Evolutionary conservation across 352 stramenopile genomes (phyloP).

Genomic region (Phytopythium chamaehyphon): DNA sequence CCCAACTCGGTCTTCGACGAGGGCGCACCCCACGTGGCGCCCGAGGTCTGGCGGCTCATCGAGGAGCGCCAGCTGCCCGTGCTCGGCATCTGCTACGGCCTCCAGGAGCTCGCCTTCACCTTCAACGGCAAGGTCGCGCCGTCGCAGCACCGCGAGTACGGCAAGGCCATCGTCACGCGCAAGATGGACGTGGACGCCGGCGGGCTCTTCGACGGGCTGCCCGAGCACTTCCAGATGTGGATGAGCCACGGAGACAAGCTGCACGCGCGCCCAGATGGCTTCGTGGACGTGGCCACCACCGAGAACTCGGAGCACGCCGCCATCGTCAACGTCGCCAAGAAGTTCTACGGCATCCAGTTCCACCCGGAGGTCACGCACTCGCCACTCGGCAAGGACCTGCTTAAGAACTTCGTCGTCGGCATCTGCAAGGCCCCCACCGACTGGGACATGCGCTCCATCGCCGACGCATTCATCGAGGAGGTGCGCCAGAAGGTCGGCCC

Average conservation of each 20-base stretch:
- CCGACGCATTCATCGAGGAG: slow-evolving; percentile 85
- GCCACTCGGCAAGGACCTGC: slow-evolving; percentile 91
- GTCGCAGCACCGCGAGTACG: slow-evolving; percentile 96
- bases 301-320: slow-evolving; percentile 91
- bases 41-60: slow-evolving; percentile 96
- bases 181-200: slow-evolving; percentile 50
- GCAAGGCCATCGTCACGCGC: slow-evolving; percentile 92
- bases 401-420: slow-evolving; percentile 97
- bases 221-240: slow-evolving; percentile 97
- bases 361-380: slow-evolving; percentile 98
- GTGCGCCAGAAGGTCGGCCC: slow-evolving; percentile 91
- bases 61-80: slow-evolving; percentile 95
- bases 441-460: slow-evolving; percentile 98
- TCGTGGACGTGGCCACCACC: slow-evolving; percentile 85
- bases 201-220: slow-evolving; percentile 87
- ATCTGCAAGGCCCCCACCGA: slow-evolving; percentile 94
- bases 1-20: slow-evolving; percentile 97
- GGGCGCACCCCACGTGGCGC: slow-evolving; percentile 91
- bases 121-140: slow-evolving; percentile 94
- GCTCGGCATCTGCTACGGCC: slow-evolving; percentile 97
- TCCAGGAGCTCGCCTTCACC: slow-evolving; percentile 94
- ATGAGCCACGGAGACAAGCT: slow-evolving; percentile 99
- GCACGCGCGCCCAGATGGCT: slow-evolving; percentile 90
- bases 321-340: slow-evolving; percentile 93
- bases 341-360: slow-evolving; percentile 98